Evolutionary conservation across 805 yeast species (phyloP).

Genomic region (Ogataea populi-albae): DNA sequence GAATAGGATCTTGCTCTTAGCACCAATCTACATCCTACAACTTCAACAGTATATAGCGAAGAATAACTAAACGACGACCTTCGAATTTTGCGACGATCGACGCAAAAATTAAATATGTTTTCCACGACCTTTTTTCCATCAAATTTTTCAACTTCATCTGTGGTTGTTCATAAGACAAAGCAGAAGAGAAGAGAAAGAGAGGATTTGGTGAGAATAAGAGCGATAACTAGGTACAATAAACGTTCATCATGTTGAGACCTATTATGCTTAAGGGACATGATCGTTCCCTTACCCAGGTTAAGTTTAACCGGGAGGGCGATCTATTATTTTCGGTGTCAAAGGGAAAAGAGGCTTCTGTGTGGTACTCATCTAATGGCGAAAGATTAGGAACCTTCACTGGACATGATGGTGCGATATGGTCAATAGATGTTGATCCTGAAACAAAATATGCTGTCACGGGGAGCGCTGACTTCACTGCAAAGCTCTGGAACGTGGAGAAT

Average conservation of each 20-base stretch:
- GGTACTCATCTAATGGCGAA: constrained; percentile 96
- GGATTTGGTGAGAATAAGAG: constrained; percentile 1
- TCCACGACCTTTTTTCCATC: no score
- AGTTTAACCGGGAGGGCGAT: constrained; percentile 94
- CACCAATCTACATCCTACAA: no score
- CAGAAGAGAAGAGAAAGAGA: neutral
- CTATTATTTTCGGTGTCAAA: constrained; percentile 87
- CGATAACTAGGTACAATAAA: constrained; percentile 1
- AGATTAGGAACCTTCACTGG: constrained; percentile 88
- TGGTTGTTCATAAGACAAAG: neutral
- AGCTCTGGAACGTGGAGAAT: constrained; percentile 77
- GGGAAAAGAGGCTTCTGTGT: constrained; percentile 84
- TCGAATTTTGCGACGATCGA: no score
- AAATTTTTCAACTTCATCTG: no score
- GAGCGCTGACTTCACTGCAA: constrained; percentile 82
- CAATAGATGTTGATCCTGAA: constrained; percentile 77
- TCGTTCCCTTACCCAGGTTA: constrained; percentile 96
- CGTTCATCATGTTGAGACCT: constrained; percentile 53
- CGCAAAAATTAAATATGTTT: no score
- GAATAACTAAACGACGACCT: no score
- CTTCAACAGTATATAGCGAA: no score
- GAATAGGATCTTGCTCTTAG: no score
- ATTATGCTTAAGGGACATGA: constrained; percentile 87
- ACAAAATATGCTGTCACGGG: constrained; percentile 80
- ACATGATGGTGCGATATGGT: constrained; percentile 93